Base-by-base conservation (phyloP, 2,329 filamentous ascomycete genomes). In the Trichophyton rubrum region DNA sequence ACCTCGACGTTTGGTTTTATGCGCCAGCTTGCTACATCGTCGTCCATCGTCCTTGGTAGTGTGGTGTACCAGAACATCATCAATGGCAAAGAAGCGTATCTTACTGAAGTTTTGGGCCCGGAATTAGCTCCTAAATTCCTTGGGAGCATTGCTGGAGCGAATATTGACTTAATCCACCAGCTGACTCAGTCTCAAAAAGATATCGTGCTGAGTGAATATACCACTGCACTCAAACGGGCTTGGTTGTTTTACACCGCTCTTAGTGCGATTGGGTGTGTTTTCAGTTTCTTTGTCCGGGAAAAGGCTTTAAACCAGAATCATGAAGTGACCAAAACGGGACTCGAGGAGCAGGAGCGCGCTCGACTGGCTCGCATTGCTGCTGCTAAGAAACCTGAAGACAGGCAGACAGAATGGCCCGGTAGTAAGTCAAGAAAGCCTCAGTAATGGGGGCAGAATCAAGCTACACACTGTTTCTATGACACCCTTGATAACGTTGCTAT, bases 1-100 rank as follows among this genome's bases (percentile, higher is more conserved):
- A 86, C 84, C 0, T 79, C 82, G 0, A 84, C 82, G 1, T 85
- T 84, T 67, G 75, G 77, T 9, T 86, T 86, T 67, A 70, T 83
- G 45, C 79, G 84, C 27, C 81, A 83, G 66, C 73, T 86, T 40
- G 78, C 80, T 2, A 80, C 80, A 0, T 76, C 81, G 47, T 76
- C 85, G 24, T 81, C 81, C 8, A 77, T 85, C 61, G 83, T 85
- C 24, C 70, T 85, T 33, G 83, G 82, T 59, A 80, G 77, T 4
- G 78, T 80, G 56, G 72, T 80, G 58, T 76, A 75, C 60, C 72
- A 75, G 58, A 75, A 76, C 60, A 66, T 67, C 53, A 70, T 74
- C 69, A 61, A 65, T 20, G 60, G 63, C 20, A 62, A 60, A 9
- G 62, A 58, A 4, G 27, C 58, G 3, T 61, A 59, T 7, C 41